Base-by-base conservation (phyloP, 176 grass and related monocot species). In the Phoenix dactylifera region DNA sequence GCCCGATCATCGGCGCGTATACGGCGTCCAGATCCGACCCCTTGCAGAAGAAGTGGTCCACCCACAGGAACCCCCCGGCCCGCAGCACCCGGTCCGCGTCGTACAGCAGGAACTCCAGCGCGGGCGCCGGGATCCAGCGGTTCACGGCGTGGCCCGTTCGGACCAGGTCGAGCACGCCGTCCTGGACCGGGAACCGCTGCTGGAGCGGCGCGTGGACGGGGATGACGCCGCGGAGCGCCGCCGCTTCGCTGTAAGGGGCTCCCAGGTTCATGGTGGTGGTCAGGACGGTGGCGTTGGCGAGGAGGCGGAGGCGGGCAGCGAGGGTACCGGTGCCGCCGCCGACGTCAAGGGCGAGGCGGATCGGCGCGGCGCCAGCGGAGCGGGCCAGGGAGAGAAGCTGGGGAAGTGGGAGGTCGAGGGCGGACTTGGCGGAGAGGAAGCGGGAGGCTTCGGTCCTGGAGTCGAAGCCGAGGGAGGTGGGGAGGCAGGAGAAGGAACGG, bases 71-170 rank as follows among this genome's bases (percentile, higher is more conserved):
- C 16, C 86, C 91, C 9, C 91, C 86, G 0, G 86, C 76, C 7
- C 86, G 82, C 57, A 95, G 76, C 80, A 74, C 86, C 3, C 91
- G 25, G 77, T 90, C 91, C 16, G 84, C 77, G 57, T 95, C 91
- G 77, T 95, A 95, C 73, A 88, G 76, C 60, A 95, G 69, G 80
- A 95, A 89, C 80, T 89, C 91, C 6, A 95, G 77, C 15, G 65
- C 79, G 50, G 67, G 67, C 72, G 72, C 74, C 22, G 91, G 91
- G 66, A 95, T 90, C 91, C 91, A 95, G 18, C 91, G 80, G 91
- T 95, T 95, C 16, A 95, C 86, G n/a, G 91, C 91, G 68, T 90
- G 91, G 2, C 91, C 91, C 52, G 86, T 75, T 3, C 91, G 86
- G 26, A 95, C 86, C 65, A 95, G 56, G 68, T 95, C 91, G 72